Base-by-base conservation (phyloP, 306 rosid genomes). In the Canavalia gladiata region DNA sequence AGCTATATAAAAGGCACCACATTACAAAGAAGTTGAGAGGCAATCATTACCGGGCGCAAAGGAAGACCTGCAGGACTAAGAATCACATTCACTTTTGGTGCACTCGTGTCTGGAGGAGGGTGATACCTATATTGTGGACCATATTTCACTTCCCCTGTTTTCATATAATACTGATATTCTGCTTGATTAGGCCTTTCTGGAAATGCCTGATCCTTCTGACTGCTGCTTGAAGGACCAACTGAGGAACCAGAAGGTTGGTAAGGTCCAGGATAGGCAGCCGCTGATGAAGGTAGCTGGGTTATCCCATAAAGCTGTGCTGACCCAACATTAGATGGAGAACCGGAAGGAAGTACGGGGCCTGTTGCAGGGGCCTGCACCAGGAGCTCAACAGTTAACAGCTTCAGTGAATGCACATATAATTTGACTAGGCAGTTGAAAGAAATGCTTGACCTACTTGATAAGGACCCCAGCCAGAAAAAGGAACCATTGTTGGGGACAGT, bases 181-280 rank as follows among this genome's bases (percentile, higher is more conserved):
- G 86, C 92, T 76, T 93, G 97, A 41, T 93, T 97, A 46, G 97
- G 97, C 83, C 97, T 90, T n/a, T 92, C 97, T 8, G 97, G 97
- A 80, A 86, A 89, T 65, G 90, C 59, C 37, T 84, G 90, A 81
- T 96, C 97, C 82, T 81, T 91, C 86, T 82, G 97, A 87, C 85
- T 87, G 75, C 88, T 66, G 68, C 87, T 75, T 75, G 93, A 87
- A 70, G 89, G 91, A 74, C 91, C 97, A 84, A 77, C 76, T 33
- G 87, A 75, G 69, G 92, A 86, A 72, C 91, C 91, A 49, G 86
- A 60, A 82, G 90, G 80, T 34, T 90, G 98, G 86, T 86, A 90
- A 18, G 84, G 78, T 89, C 92, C 92, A 41, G 91, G 50, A 86
- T 87, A 96, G 45, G 90, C 86, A 82, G 94, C 57, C 34, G 85